Conservation (phyloP, 176 grass and related monocot genomes). For the Aegilops sharonensis region DNA sequence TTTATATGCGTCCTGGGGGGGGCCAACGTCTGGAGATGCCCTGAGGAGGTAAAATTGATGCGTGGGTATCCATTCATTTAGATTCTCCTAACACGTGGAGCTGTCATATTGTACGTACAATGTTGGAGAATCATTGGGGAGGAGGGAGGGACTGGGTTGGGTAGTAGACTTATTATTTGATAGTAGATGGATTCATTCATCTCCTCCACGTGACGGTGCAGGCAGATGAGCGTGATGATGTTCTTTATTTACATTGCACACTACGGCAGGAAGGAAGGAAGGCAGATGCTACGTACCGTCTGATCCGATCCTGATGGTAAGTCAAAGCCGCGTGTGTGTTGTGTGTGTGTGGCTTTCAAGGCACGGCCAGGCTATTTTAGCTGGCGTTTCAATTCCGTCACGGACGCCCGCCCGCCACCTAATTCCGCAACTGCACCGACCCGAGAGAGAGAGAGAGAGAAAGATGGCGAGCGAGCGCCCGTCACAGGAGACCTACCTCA, state of each 20-base stretch:
- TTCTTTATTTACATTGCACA: background rate
- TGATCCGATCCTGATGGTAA: background rate
- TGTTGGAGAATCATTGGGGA: background rate
- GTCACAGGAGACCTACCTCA: background rate
- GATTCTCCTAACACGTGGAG: background rate
- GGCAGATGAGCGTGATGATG: background rate
- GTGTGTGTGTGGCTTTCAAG: conserved; percentile 10
- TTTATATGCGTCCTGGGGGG: too few species aligned
- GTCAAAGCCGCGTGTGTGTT: background rate
- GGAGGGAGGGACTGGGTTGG: background rate
- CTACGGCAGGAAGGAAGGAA: background rate
- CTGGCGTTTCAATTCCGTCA: conserved; percentile 49
- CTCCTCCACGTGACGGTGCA: background rate
- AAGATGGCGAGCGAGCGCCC: background rate
- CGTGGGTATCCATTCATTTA: background rate
- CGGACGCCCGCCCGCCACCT: conserved; percentile 22
- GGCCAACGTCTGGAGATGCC: too few species aligned
- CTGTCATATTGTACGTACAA: background rate
- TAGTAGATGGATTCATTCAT: background rate
- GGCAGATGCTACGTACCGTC: background rate
- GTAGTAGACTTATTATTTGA: background rate
- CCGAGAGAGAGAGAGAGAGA: background rate
- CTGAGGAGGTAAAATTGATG: too few species aligned
- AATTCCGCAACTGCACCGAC: background rate
- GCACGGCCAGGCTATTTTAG: conserved; percentile 32